Conservation (phyloP, 2,329 filamentous ascomycete genomes). For the Orbilia ellipsospora region DNA sequence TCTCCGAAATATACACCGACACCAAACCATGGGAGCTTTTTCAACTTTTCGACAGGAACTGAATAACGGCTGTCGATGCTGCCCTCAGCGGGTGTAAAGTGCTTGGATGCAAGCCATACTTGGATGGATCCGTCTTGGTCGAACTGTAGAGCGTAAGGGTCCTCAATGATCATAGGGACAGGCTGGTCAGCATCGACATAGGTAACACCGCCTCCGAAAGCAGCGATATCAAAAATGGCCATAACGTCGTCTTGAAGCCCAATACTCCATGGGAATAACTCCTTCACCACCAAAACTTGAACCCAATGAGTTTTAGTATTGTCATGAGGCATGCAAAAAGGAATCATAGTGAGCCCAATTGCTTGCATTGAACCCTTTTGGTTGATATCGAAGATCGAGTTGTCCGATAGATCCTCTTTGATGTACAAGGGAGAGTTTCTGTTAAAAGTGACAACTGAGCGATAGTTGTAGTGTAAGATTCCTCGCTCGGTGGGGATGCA, state of each 20-base stretch:
- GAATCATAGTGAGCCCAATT: slow-evolving; percentile 42
- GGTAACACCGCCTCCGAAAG: background rate
- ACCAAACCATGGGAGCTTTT: slow-evolving; percentile 8
- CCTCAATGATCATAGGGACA: slow-evolving; percentile 22
- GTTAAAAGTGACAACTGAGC: slow-evolving; percentile 47
- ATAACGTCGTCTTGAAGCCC: background rate
- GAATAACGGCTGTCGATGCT: too few species aligned
- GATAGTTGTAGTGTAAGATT: slow-evolving; percentile 27
- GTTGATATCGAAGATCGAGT: slow-evolving; percentile 29
- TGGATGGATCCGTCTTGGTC: slow-evolving; percentile 35
- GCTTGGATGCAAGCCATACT: slow-evolving; percentile 29
- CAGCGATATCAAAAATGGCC: background rate
- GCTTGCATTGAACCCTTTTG: slow-evolving; percentile 34
- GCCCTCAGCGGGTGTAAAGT: background rate
- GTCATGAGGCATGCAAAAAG: slow-evolving; percentile 38
- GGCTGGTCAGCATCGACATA: too few species aligned
- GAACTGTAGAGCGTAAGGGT: slow-evolving; percentile 23
- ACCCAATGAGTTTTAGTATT: slow-evolving; percentile 40
- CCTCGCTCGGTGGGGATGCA: slow-evolving; percentile 37
- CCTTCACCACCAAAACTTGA: slow-evolving; percentile 37
- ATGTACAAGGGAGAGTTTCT: slow-evolving; percentile 47
- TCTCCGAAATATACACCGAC: slow-evolving; percentile 36
- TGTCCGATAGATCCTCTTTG: slow-evolving; percentile 16
- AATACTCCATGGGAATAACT: slow-evolving; percentile 29
- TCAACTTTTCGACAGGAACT: background rate